Percentiles rank a stretch among this genome's conserved stretches.
Conservation (phyloP, 805 yeast genomes). For the Helenozyma baotianmanensis region DNA sequence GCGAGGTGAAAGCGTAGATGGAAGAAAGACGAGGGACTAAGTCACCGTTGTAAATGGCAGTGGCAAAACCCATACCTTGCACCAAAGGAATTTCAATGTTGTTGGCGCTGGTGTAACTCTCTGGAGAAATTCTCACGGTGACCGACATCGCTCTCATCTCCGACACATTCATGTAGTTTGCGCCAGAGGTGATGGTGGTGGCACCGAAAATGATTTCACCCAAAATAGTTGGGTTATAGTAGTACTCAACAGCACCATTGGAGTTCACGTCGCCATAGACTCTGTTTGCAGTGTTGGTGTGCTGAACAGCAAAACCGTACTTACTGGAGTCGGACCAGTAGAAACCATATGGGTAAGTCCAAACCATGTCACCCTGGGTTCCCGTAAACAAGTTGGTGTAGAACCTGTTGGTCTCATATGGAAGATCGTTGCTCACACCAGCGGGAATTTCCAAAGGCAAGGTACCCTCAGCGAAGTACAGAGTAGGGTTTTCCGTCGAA, state of each 20-base stretch:
- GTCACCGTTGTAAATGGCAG: constrained; percentile 49
- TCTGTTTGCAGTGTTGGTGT: constrained; percentile 42
- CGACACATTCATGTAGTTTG: constrained; percentile 40
- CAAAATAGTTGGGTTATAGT: constrained; percentile 51
- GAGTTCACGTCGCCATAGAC: constrained; percentile 46
- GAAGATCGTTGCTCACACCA: constrained; percentile 42
- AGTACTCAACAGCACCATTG: constrained; percentile 40
- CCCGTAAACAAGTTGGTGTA: constrained; percentile 61
- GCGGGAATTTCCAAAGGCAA: constrained; percentile 44
- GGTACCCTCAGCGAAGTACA: constrained; percentile 42
- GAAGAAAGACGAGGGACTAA: constrained; percentile 43
- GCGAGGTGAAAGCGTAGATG: constrained; percentile 1
- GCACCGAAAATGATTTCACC: constrained; percentile 57
- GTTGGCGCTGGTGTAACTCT: constrained; percentile 20
- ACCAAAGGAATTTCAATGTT: constrained; percentile 47
- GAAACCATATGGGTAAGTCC: constrained; percentile 63
- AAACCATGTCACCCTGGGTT: constrained; percentile 49
- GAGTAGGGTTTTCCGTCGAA: constrained; percentile 39
- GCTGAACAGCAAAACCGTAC: constrained; percentile 61
- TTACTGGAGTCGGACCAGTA: constrained; percentile 46
- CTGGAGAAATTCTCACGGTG: constrained; percentile 15
- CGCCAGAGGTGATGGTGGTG: constrained; percentile 34
- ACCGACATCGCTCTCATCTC: constrained; percentile 41
- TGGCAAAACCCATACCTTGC: constrained; percentile 57
- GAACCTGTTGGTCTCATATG: constrained; percentile 71